A percentile compares a stretch with the other conserved stretches of the same genome.
These are phyloP conservation scores for Tagetes patula DNA, from an alignment of 129 eudicot genomes.

Conservation along the genomic window DNA sequence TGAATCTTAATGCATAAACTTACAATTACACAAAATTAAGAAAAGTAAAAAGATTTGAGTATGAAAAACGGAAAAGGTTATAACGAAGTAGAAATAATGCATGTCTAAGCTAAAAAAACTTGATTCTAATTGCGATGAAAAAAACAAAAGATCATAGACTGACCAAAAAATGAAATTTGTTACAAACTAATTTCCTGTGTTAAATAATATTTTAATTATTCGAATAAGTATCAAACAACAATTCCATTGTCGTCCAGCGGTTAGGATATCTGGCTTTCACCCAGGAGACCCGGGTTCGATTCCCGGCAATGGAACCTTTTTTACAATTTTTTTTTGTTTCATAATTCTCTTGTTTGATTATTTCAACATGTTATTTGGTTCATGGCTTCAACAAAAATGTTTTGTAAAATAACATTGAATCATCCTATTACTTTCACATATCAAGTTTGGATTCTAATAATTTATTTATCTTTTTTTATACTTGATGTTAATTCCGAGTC, in stretches of 20 bases:
- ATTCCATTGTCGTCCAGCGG: slow-evolving; percentile 92
- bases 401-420: neutral
- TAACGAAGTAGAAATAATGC: no score
- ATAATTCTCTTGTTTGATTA: neutral
- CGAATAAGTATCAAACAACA: neutral
- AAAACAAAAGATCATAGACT: no score
- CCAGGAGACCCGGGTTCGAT: slow-evolving; percentile 99
- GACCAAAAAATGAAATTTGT: no score
- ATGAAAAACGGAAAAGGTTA: no score
- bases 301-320: slow-evolving; percentile 90
- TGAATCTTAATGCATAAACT: no score
- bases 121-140: no score
- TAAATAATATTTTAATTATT: no score
- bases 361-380: neutral
- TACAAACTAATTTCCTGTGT: neutral
- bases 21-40: no score
- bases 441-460: no score
- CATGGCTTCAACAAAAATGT: neutral
- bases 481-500: neutral
- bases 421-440: neutral
- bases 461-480: neutral
- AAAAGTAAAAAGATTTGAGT: no score
- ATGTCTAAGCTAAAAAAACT: no score
- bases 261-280: slow-evolving; percentile 99
- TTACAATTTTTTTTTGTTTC: neutral